phyloP scores from a whole-genome alignment of 1,139 yeast species.

The Saccharomyces hybrid region DNA sequence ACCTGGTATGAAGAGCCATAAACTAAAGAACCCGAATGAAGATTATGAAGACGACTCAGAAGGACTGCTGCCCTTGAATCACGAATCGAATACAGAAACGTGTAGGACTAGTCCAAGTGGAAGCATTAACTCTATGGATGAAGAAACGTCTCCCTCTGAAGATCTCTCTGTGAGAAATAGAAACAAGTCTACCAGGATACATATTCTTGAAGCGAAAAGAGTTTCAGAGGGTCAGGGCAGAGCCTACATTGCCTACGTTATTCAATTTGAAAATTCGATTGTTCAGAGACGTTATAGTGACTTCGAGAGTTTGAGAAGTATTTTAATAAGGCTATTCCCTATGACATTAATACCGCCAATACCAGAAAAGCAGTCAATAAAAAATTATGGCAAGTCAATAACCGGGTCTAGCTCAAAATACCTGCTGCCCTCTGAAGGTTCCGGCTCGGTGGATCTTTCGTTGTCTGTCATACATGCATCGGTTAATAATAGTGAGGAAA shows the following conservation, averaged over 20 bases:
- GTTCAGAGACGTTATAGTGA: constrained; percentile 86
- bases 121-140: constrained; percentile 7
- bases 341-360: constrained; percentile 83
- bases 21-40: constrained; percentile 20
- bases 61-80: constrained; percentile 12
- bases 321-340: constrained; percentile 69
- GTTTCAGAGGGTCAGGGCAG: constrained; percentile 67
- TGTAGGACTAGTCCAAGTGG: neutral
- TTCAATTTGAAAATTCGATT: constrained; percentile 48
- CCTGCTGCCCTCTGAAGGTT: constrained; percentile 25
- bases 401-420: constrained; percentile 26
- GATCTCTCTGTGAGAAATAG: neutral
- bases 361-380: constrained; percentile 70
- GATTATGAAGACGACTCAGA: constrained; percentile 17
- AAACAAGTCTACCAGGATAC: constrained; percentile 10
- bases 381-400: constrained; percentile 28
- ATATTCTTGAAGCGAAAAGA: constrained; percentile 70
- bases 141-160: constrained; percentile 3
- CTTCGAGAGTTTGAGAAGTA: constrained; percentile 71
- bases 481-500: constrained; percentile 27
- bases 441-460: constrained; percentile 26
- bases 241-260: constrained; percentile 74
- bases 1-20: constrained; percentile 6
- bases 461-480: constrained; percentile 28
- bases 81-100: constrained; percentile 3